A percentile compares a stretch with the other conserved stretches of the same genome.
Evolutionary conservation across 768 basidiomycete genomes (phyloP).

Genomic region (Mycena latifolia): DNA sequence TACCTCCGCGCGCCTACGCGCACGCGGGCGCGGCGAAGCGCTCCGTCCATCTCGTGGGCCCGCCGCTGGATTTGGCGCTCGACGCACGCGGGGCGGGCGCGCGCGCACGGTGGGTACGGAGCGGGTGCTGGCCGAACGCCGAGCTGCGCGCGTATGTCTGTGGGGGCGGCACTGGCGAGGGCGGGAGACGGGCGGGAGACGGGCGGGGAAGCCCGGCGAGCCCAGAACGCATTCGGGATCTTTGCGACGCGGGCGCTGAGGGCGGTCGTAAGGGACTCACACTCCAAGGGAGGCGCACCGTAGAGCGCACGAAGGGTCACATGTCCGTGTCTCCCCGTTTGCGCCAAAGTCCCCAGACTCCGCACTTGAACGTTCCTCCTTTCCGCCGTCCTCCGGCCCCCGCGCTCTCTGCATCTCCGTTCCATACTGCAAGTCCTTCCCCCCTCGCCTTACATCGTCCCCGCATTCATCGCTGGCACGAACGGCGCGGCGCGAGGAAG

Average conservation of each 20-base stretch:
- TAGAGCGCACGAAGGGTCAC: conserved; percentile 71
- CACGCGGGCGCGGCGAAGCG: conserved; percentile 87
- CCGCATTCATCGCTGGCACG: conserved; percentile 73
- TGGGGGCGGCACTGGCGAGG: conserved; percentile 50
- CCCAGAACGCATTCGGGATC: not conserved
- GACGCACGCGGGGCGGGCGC: conserved; percentile 60
- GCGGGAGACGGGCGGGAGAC: not conserved
- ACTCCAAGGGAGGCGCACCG: conserved; percentile 66
- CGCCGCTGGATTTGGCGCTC: conserved; percentile 82
- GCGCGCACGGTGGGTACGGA: conserved; percentile 71
- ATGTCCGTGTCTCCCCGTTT: conserved; percentile 84
- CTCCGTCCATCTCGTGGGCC: conserved; percentile 82
- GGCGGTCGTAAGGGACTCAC: conserved; percentile 60
- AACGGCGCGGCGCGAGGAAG: no score
- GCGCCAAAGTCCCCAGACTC: conserved; percentile 77
- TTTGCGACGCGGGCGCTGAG: not conserved
- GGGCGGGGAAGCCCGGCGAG: no score
- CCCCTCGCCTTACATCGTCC: conserved; percentile 58
- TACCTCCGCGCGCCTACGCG: conserved; percentile 89
- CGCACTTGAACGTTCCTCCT: conserved; percentile 38
- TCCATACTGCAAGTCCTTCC: conserved; percentile 19
- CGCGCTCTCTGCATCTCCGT: conserved; percentile 32
- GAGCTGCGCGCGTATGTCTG: conserved; percentile 57
- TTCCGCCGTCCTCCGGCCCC: conserved; percentile 31
- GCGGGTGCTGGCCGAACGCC: conserved; percentile 76